Conservation (phyloP, 1,139 yeast genomes). For the Komagataea norvegica region DNA sequence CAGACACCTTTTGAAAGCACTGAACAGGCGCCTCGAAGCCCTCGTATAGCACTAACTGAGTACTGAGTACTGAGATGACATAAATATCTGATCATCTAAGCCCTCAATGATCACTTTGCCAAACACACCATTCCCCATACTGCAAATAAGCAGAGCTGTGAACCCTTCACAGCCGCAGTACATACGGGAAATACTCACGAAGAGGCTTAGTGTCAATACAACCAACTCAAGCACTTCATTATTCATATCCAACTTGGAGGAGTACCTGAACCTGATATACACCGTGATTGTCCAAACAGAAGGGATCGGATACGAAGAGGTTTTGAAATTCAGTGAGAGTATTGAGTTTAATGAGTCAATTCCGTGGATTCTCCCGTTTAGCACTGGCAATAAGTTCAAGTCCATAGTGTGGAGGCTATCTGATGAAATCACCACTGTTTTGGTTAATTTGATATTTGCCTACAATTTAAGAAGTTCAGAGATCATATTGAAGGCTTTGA, state of each 20-base stretch:
- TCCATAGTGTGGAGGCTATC: constrained; percentile 9
- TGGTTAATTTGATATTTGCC: constrained; percentile 9
- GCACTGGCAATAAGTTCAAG: not conserved
- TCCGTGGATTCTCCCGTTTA: constrained; percentile 13
- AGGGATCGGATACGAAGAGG: constrained; percentile 2
- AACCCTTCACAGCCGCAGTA: constrained; percentile 1
- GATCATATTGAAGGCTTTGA: constrained; percentile 7
- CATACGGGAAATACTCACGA: constrained; percentile 7
- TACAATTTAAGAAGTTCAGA: constrained; percentile 17
- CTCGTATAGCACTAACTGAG: too few species aligned
- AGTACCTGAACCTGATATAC: constrained; percentile 12
- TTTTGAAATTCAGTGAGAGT: not conserved
- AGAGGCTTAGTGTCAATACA: constrained; percentile 7
- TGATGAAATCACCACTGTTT: constrained; percentile 11
- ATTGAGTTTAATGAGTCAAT: constrained; percentile 2
- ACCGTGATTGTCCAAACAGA: not conserved
- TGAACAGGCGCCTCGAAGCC: too few species aligned
- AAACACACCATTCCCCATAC: constrained; percentile 6
- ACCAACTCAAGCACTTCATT: constrained; percentile 2
- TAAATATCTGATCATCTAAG: too few species aligned
- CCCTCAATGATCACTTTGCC: constrained; percentile 9
- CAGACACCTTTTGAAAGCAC: too few species aligned
- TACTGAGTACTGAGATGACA: too few species aligned
- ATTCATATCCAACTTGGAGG: constrained; percentile 11
- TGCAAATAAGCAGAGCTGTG: constrained; percentile 2